These are phyloP conservation scores for Spathaspora boniae DNA, from an alignment of 805 yeast species.

Conservation along the genomic window DNA sequence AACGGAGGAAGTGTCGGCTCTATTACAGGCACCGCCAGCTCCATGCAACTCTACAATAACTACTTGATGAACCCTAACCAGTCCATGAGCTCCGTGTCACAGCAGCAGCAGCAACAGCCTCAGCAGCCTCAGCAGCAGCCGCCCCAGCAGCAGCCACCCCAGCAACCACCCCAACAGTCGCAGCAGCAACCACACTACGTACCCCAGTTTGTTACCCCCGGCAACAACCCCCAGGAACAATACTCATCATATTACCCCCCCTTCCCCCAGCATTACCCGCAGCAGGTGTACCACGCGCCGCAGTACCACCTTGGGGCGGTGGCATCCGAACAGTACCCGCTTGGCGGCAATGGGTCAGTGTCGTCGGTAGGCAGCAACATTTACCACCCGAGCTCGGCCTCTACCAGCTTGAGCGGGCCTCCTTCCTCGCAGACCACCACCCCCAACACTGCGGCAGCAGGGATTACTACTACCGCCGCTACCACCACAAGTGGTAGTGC, in stretches of 20 bases:
- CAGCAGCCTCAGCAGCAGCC: background rate
- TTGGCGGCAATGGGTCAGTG: slow-evolving; percentile 2
- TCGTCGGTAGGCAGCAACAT: background rate
- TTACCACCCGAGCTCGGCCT: slow-evolving; percentile 3
- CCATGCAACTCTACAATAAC: background rate
- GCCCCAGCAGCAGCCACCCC: background rate
- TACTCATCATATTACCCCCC: background rate
- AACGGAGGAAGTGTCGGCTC: background rate
- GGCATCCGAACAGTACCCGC: too few relatives aligned
- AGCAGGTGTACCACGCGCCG: background rate
- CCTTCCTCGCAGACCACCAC: background rate
- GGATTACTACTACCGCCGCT: too few relatives aligned
- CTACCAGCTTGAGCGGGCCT: too few relatives aligned
- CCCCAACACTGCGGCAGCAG: background rate
- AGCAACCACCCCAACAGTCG: too few relatives aligned
- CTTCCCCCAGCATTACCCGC: background rate
- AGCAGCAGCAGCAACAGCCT: background rate
- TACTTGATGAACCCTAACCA: too few relatives aligned
- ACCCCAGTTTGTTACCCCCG: background rate
- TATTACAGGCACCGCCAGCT: background rate
- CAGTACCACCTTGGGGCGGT: background rate
- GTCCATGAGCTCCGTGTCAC: too few relatives aligned
- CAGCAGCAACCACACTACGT: background rate
- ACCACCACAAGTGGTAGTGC: too few relatives aligned
- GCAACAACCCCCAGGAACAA: background rate